Evolutionary conservation across 345 rosid species (phyloP).

Genomic region (Syzygium oleosum): DNA sequence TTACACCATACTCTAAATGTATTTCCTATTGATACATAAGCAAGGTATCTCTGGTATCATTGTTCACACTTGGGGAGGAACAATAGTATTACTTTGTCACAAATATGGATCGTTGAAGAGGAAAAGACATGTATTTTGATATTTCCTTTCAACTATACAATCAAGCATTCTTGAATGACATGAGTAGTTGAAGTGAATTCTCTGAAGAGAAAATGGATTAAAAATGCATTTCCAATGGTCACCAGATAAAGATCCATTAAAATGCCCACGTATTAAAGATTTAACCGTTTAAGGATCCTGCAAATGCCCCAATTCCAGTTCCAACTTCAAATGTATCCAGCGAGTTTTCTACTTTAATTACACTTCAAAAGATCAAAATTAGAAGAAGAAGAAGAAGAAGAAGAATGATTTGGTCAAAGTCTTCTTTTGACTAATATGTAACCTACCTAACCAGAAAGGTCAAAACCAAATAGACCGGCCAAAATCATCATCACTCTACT

Average conservation of each 20-base stretch:
- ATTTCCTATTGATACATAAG: not conserved
- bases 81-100: not conserved
- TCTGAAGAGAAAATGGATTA: not conserved
- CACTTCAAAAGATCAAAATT: not conserved
- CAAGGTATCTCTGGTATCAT: not conserved
- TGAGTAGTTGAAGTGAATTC: not conserved
- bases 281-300: not conserved
- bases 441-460: not conserved
- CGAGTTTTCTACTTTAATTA: not conserved
- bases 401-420: not conserved
- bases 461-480: not conserved
- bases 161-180: not conserved
- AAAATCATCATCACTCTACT: not conserved
- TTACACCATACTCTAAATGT: not conserved
- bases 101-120: not conserved
- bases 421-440: not conserved
- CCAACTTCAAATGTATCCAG: not conserved
- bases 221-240: not conserved
- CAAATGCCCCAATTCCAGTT: not conserved
- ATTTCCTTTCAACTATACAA: not conserved
- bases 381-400: not conserved
- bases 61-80: not conserved
- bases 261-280: not conserved
- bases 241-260: not conserved
- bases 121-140: not conserved